A percentile compares a stretch with the other conserved stretches of the same genome.
Conservation (phyloP, 2,329 filamentous ascomycete genomes). For the Xylaria sp. region DNA sequence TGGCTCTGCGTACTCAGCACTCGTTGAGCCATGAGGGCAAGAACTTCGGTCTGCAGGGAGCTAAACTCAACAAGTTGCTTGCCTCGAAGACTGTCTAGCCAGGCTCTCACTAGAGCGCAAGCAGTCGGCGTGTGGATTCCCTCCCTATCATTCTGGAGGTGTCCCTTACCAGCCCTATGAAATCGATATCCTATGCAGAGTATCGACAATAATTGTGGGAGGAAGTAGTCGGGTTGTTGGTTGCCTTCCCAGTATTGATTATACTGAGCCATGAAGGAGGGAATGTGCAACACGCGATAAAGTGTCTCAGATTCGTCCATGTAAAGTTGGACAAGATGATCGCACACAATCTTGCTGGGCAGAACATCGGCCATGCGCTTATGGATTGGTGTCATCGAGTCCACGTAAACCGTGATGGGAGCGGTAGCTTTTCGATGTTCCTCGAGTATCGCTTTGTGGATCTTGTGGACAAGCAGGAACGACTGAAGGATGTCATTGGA, state of each 20-base stretch:
- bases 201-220: conserved; percentile 59
- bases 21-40: conserved; percentile 59
- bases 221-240: conserved; percentile 54
- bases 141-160: conserved; percentile 57
- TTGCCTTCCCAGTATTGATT: conserved; percentile 58
- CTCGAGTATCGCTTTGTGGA: conserved; percentile 55
- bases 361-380: conserved; percentile 64
- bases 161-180: conserved; percentile 55
- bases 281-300: conserved; percentile 59
- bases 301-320: conserved; percentile 58
- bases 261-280: conserved; percentile 58
- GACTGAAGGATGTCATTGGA: conserved; percentile 50
- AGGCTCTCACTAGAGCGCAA: conserved; percentile 58
- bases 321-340: conserved; percentile 56
- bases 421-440: conserved; percentile 53
- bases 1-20: conserved; percentile 56
- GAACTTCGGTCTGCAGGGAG: conserved; percentile 54
- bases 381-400: conserved; percentile 63
- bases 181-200: conserved; percentile 61
- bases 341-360: conserved; percentile 57
- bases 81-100: conserved; percentile 58
- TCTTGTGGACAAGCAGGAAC: conserved; percentile 52
- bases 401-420: conserved; percentile 62
- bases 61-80: conserved; percentile 59
- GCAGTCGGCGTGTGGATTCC: conserved; percentile 64